Conservation (phyloP, 2,329 filamentous ascomycete species). For the Fusarium keratoplasticum region DNA sequence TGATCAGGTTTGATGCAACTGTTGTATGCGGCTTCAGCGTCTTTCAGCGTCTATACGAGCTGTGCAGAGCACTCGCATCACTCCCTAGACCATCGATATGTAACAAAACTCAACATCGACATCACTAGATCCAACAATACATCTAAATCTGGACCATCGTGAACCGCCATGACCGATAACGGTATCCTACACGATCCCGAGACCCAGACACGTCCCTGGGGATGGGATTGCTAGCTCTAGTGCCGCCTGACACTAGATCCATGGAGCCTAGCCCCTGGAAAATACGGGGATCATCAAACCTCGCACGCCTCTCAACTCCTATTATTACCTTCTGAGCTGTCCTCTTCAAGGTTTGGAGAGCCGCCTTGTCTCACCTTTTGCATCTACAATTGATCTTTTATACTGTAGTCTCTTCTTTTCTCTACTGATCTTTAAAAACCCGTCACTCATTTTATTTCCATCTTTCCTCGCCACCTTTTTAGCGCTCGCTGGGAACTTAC, state of each 20-base stretch:
- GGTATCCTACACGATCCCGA: neutral
- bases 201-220: neutral
- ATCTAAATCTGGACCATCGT: neutral
- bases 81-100: neutral
- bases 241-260: constrained; percentile 19
- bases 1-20: constrained; percentile 9
- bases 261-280: constrained; percentile 35
- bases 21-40: neutral
- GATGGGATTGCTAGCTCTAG: constrained; percentile 23
- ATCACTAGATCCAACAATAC: neutral
- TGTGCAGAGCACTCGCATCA: neutral
- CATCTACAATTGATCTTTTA: constrained; percentile 29
- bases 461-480: neutral
- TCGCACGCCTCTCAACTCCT: constrained; percentile 28
- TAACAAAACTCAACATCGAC: neutral
- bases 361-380: constrained; percentile 34
- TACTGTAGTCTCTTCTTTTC: constrained; percentile 2
- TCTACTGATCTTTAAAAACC: constrained; percentile 3
- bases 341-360: constrained; percentile 26
- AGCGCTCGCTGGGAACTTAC: constrained; percentile 6
- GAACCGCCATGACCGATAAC: neutral
- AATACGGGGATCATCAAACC: constrained; percentile 32
- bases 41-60: neutral
- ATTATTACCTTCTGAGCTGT: constrained; percentile 41
- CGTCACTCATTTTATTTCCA: constrained; percentile 16